Conservation (phyloP, 306 rosid genomes). For the Begonia masoniana region DNA sequence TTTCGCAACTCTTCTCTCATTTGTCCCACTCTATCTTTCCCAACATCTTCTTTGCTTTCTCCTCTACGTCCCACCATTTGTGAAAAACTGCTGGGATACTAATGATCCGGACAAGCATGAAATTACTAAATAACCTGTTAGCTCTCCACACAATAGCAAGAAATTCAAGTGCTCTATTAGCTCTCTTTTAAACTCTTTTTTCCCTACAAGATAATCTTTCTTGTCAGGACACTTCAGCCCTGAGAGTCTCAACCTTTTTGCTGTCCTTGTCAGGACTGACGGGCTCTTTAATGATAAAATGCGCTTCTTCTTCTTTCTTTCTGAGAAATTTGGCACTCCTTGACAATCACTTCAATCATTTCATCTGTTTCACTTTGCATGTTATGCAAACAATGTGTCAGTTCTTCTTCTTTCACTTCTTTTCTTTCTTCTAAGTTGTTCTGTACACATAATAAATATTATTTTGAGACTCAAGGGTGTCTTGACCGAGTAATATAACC, state of each 20-base stretch:
- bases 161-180: no score
- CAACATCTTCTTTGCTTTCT: no score
- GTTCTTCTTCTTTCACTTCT: slow-evolving; percentile 17
- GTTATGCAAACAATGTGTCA: slow-evolving; percentile 8
- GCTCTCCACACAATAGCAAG: no score
- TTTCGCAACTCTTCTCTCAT: no score
- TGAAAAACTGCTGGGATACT: no score
- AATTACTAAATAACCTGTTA: no score
- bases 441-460: slow-evolving; percentile 11
- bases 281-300: slow-evolving; percentile 23
- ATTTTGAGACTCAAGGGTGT: not conserved
- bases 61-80: no score
- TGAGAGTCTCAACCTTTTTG: slow-evolving; percentile 35
- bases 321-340: slow-evolving; percentile 29
- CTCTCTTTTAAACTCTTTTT: no score
- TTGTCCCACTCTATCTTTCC: no score
- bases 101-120: no score
- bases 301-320: slow-evolving; percentile 32
- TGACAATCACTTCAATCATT: slow-evolving; percentile 22
- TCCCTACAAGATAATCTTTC: no score
- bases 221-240: slow-evolving; percentile 21
- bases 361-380: slow-evolving; percentile 12
- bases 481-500: no score
- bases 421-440: slow-evolving; percentile 11
- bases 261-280: slow-evolving; percentile 22